phyloP scores from a whole-genome alignment of 1,284 basidiomycete species.

The Austroboletus rostrupii region DNA sequence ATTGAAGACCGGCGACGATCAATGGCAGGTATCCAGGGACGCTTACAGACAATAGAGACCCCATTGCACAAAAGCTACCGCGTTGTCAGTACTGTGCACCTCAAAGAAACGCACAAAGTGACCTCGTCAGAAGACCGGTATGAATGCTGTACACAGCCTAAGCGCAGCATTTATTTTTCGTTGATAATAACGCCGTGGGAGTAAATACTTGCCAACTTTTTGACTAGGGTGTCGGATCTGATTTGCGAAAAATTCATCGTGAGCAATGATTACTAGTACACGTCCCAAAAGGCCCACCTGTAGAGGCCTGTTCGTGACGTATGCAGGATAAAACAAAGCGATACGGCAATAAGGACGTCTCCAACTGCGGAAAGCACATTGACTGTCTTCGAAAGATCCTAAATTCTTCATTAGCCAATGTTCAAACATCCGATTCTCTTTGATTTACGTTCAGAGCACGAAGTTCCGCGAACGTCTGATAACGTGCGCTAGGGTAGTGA shows the following conservation, averaged over 20 bases:
- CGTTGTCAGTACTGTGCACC: background rate
- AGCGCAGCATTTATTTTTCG: background rate
- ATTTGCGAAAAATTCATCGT: background rate
- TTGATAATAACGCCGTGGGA: background rate
- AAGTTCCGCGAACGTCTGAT: conserved; percentile 40
- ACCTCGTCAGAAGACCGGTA: background rate
- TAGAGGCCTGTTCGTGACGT: background rate
- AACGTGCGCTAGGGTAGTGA: conserved; percentile 20
- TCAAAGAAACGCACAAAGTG: background rate
- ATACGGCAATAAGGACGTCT: background rate
- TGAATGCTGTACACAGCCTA: background rate
- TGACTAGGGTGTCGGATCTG: background rate
- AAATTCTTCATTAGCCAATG: background rate
- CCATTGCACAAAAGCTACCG: background rate
- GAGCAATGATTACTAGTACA: background rate
- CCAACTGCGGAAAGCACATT: background rate
- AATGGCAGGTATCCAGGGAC: background rate
- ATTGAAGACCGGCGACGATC: background rate
- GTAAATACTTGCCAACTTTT: background rate
- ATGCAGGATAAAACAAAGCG: background rate
- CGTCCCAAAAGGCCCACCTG: background rate
- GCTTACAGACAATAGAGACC: background rate
- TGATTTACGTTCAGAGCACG: background rate
- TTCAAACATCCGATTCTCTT: background rate
- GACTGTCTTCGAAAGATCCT: background rate